phyloP scores from a whole-genome alignment of 2,329 filamentous ascomycete genomes.

The Amauroascus verrucosus region DNA sequence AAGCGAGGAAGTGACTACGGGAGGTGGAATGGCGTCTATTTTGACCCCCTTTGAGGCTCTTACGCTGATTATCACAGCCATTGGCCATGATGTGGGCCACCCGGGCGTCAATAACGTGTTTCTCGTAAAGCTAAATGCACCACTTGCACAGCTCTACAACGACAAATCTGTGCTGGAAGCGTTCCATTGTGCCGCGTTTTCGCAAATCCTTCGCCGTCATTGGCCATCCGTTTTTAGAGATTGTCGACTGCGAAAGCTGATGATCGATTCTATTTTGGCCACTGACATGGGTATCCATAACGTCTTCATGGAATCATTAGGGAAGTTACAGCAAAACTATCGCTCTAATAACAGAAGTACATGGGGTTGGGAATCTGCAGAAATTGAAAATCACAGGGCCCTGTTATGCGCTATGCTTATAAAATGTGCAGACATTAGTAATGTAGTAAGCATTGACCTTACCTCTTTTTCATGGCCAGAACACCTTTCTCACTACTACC shows the following conservation, averaged over 20 bases:
- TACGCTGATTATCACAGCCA: conserved; percentile 84
- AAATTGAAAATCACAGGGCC: conserved; percentile 64
- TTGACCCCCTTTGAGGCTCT: conserved; percentile 81
- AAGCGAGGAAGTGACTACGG: conserved; percentile 23
- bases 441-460: conserved; percentile 59
- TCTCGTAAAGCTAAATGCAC: conserved; percentile 79
- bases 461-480: neutral
- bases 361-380: conserved; percentile 66
- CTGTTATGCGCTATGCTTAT: conserved; percentile 85
- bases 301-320: conserved; percentile 85
- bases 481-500: conserved; percentile 19
- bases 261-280: conserved; percentile 95
- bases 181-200: conserved; percentile 94
- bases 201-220: conserved; percentile 83
- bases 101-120: conserved; percentile 98
- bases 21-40: conserved; percentile 61
- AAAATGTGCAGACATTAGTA: conserved; percentile 98
- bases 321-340: conserved; percentile 69
- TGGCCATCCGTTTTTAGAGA: conserved; percentile 80
- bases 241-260: conserved; percentile 68
- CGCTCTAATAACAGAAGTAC: conserved; percentile 52
- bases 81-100: conserved; percentile 94
- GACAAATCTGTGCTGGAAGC: conserved; percentile 94
- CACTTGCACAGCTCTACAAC: conserved; percentile 89
- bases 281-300: conserved; percentile 98